These are phyloP conservation scores for Lasiosphaeris hirsuta DNA, from an alignment of 495 filamentous ascomycete genomes.

Conservation along the genomic window DNA sequence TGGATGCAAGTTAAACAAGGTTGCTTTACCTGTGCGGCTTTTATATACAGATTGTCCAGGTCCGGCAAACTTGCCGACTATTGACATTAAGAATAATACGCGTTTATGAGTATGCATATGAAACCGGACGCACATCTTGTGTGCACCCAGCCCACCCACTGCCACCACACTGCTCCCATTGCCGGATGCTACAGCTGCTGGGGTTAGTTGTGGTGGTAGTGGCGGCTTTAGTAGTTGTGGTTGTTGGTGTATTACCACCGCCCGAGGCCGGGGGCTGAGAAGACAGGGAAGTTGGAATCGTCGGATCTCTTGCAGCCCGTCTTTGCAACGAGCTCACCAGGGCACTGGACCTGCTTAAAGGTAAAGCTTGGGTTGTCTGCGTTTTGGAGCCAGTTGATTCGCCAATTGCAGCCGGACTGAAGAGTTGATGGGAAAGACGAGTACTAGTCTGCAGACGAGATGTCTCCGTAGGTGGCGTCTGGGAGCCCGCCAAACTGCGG, in stretches of 20 bases:
- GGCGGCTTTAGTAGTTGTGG: not conserved
- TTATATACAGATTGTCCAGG: too few relatives aligned
- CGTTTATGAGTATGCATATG: too few relatives aligned
- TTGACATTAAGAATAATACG: too few relatives aligned
- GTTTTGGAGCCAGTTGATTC: slow-evolving; percentile 58
- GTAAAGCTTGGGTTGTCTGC: slow-evolving; percentile 54
- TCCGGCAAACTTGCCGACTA: too few relatives aligned
- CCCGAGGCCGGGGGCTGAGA: slow-evolving; percentile 19
- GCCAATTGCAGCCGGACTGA: slow-evolving; percentile 54
- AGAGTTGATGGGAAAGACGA: slow-evolving; percentile 47
- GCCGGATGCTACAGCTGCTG: slow-evolving; percentile 21
- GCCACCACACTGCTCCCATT: slow-evolving; percentile 48
- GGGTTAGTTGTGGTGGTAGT: slow-evolving; percentile 7
- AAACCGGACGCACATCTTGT: slow-evolving; percentile 32
- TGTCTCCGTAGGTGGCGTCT: slow-evolving; percentile 54
- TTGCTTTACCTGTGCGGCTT: too few relatives aligned
- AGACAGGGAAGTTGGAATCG: slow-evolving; percentile 31
- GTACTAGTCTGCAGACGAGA: slow-evolving; percentile 47
- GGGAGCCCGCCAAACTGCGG: slow-evolving; percentile 52
- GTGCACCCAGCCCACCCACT: slow-evolving; percentile 39
- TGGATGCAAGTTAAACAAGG: too few relatives aligned
- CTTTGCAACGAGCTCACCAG: slow-evolving; percentile 47
- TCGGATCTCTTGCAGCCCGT: slow-evolving; percentile 45
- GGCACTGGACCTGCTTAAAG: slow-evolving; percentile 54
- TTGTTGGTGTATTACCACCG: slow-evolving; percentile 2